A percentile compares a stretch with the other conserved stretches of the same genome.
These are phyloP conservation scores for Coelastrella sp. DNA, from an alignment of 139 green algal species.

Conservation along the genomic window DNA sequence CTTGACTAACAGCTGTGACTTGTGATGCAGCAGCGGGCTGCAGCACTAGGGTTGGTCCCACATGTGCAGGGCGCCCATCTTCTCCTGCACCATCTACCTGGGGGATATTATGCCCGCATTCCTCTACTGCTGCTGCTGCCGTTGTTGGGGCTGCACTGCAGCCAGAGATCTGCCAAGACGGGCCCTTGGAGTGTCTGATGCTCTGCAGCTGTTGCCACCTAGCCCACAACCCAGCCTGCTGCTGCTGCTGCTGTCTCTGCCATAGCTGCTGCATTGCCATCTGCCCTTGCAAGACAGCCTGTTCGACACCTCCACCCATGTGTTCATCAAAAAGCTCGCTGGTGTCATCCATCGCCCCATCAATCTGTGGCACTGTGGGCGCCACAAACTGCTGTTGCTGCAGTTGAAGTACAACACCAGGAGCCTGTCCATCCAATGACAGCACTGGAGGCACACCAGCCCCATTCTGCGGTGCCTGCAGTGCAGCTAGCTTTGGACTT, in stretches of 20 bases:
- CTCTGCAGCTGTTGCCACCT: conserved; percentile 35
- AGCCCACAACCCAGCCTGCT: conserved; percentile 14
- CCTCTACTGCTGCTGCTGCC: not conserved
- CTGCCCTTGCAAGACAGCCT: not conserved
- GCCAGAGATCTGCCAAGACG: not conserved
- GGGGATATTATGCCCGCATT: not conserved
- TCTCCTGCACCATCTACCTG: not conserved
- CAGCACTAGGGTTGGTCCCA: too few species aligned
- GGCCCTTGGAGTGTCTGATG: not conserved
- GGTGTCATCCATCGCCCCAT: not conserved
- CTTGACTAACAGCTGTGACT: not conserved
- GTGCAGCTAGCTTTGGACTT: conserved; percentile 12
- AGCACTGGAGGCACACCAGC: conserved; percentile 13
- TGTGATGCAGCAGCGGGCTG: conserved; percentile 23
- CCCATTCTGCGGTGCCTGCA: not conserved
- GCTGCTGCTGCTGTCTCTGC: conserved; percentile 24
- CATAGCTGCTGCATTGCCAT: not conserved
- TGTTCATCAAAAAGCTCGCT: not conserved
- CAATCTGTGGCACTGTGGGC: conserved; percentile 1
- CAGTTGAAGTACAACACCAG: not conserved
- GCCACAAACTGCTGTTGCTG: conserved; percentile 16
- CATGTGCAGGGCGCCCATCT: not conserved
- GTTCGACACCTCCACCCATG: not conserved
- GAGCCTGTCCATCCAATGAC: conserved; percentile 6
- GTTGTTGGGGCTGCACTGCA: conserved; percentile 20